Conservation (phyloP, 306 rosid species). For the Mimosa pudica region DNA sequence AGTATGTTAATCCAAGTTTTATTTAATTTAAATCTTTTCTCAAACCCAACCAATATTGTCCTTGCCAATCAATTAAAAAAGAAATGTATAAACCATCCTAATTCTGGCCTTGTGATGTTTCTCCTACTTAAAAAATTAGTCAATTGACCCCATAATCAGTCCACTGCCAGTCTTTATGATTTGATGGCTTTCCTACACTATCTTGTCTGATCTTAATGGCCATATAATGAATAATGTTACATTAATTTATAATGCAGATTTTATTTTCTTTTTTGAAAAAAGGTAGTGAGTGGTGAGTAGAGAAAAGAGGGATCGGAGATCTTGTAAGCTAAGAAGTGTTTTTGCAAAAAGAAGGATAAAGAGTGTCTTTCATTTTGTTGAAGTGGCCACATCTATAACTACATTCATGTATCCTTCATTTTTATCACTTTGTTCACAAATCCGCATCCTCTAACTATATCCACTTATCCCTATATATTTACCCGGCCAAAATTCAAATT, state of each 20-base stretch:
- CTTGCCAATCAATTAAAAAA: neutral
- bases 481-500: neutral
- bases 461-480: neutral
- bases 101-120: neutral
- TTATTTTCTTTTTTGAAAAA: neutral
- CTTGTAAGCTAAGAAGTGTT: slow-evolving; percentile 51
- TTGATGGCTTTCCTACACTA: neutral
- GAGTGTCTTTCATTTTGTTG: slow-evolving; percentile 51
- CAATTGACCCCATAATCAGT: neutral
- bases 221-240: neutral
- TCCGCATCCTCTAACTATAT: neutral
- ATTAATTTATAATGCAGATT: neutral
- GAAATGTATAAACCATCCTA: neutral
- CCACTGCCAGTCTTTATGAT: neutral
- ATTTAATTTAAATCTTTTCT: neutral
- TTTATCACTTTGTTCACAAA: neutral
- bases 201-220: neutral
- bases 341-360: slow-evolving; percentile 33
- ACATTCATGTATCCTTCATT: neutral
- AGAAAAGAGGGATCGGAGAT: slow-evolving; percentile 29
- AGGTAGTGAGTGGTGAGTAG: neutral
- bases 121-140: neutral
- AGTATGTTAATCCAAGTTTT: slow-evolving; percentile 19
- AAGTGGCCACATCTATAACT: slow-evolving; percentile 14
- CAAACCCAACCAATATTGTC: slow-evolving; percentile 47